Evolutionary conservation across 2,329 filamentous ascomycete species (phyloP), one percentile per base, ranked within the genome.

Genomic region (Emericellopsis cladophorae): DNA sequence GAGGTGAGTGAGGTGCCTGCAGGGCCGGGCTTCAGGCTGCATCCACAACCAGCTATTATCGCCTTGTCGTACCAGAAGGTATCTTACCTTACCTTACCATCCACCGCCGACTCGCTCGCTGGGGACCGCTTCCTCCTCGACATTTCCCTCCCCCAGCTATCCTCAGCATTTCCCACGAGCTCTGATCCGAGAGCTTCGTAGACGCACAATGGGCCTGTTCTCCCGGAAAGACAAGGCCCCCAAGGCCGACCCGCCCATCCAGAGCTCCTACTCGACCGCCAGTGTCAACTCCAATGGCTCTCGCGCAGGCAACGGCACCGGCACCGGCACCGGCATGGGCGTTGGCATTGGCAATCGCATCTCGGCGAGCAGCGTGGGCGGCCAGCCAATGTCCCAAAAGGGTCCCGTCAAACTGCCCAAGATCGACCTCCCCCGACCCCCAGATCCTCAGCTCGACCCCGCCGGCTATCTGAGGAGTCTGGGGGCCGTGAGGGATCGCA

Each of bases 391-490:
- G 44, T 67, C 70, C 10, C 68, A 71, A 36, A 71, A 74, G 56
- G 67, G 70, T 31, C 67, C 57, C 44, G 55, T 58, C 49, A 68
- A 62, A 46, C 73, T 89, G 49, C 79, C 82, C 50, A 84, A 88
- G 60, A 72, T 93, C 53, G 76, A 87, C 48, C 74, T 96, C 37
- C 85, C 90, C 39, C 81, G 79, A 54, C 79, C 88, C 14, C 89
- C 90, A 23, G 89, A 96, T 62, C 89, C 90, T 53, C 74, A 81
- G 46, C 70, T 90, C 50, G 87, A 96, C 58, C 89, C 90, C 16
- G 86, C 84, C 21, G 89, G 81, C 45, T 96, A 96, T 62, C 74
- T 98, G 53, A 79, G 85, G 56, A 95, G 88, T 64, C 77, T 96
- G 54, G 79, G 86, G 53, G 79, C 92, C 23, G 87, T 98, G 22